Evolutionary conservation across 495 filamentous ascomycete species (phyloP).

Genomic region (Copromyces sp.): DNA sequence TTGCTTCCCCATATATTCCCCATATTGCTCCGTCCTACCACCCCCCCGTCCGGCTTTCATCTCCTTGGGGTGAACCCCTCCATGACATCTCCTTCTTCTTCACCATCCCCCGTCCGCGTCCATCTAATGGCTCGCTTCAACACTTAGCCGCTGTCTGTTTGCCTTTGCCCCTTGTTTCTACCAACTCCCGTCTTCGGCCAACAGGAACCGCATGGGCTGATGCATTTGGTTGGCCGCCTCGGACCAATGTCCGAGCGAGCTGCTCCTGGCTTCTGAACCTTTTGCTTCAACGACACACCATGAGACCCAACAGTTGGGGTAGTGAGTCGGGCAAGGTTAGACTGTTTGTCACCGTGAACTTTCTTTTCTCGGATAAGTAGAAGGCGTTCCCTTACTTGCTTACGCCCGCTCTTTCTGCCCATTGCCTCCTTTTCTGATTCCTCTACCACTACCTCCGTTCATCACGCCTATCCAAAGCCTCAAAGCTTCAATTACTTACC

Average conservation of each 20-base stretch:
- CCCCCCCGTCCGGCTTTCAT: slow-evolving; percentile 2
- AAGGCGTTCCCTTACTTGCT: background rate
- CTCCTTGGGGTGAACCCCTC: slow-evolving; percentile 3
- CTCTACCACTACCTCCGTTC: background rate
- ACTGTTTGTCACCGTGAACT: background rate
- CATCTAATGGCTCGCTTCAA: slow-evolving; percentile 1
- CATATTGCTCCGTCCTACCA: slow-evolving; percentile 28
- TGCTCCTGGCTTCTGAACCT: background rate
- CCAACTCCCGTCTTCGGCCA: background rate
- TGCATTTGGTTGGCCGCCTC: slow-evolving; percentile 6
- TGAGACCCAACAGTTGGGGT: background rate
- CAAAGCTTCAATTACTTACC: slow-evolving; percentile 1
- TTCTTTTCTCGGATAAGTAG: background rate
- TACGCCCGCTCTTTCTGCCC: background rate
- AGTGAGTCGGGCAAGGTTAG: background rate
- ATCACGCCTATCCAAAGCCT: slow-evolving; percentile 4
- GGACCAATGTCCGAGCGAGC: slow-evolving; percentile 31
- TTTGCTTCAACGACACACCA: background rate
- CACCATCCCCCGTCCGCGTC: background rate
- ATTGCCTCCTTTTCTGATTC: background rate
- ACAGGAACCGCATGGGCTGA: background rate
- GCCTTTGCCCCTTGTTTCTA: background rate
- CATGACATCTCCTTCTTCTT: background rate
- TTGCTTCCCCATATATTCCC: slow-evolving; percentile 22
- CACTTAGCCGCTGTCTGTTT: background rate